phyloP scores from a whole-genome alignment of 176 grass and related monocot species.

The Aegilops bicornis region DNA sequence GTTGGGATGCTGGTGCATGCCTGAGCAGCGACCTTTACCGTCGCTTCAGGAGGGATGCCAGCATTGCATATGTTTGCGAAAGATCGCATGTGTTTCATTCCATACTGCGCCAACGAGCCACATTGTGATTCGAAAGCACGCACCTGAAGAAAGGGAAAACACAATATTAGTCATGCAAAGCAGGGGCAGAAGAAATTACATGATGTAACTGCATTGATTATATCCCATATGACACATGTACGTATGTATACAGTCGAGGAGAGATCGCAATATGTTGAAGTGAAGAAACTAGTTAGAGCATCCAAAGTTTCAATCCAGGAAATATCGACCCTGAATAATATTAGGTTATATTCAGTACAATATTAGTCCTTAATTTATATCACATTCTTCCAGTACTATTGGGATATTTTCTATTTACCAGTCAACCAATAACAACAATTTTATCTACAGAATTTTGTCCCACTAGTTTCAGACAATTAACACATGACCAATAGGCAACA shows the following conservation, averaged over 20 bases:
- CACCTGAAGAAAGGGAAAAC: conserved; percentile 47
- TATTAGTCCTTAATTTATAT: too few species aligned
- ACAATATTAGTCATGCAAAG: not conserved
- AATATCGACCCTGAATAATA: not conserved
- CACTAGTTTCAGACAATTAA: not conserved
- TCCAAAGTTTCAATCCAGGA: not conserved
- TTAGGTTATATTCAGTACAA: too few species aligned
- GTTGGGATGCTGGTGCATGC: conserved; percentile 66
- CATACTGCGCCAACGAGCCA: conserved; percentile 81
- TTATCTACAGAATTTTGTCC: not conserved
- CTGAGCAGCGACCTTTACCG: conserved; percentile 57
- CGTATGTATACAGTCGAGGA: too few species aligned
- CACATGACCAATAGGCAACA: not conserved
- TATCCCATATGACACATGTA: not conserved
- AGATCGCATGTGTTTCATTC: conserved; percentile 90
- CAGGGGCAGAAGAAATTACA: not conserved
- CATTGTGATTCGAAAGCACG: conserved; percentile 74
- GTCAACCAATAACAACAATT: not conserved
- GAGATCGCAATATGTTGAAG: not conserved
- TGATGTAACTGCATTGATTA: not conserved
- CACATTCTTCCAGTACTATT: too few species aligned
- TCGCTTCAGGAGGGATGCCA: conserved; percentile 44
- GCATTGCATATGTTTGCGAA: conserved; percentile 91
- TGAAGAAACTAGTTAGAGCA: not conserved
- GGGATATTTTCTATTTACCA: too few species aligned